These are phyloP conservation scores for Mycosphaerelloides madeirae DNA, from an alignment of 2,329 filamentous ascomycete species.

Conservation along the genomic window DNA sequence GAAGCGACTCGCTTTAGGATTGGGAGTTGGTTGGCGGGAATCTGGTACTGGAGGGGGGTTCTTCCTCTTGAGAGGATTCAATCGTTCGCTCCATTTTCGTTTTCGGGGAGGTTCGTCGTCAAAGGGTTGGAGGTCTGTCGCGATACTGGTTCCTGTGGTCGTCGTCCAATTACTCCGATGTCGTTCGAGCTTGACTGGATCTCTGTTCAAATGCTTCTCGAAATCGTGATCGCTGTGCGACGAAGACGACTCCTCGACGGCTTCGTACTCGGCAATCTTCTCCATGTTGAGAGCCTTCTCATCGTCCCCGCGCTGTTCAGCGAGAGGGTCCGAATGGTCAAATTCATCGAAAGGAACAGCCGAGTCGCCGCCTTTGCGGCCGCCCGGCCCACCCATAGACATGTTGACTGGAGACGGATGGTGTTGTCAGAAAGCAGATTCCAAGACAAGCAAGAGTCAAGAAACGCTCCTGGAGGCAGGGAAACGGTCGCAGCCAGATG, in stretches of 20 bases:
- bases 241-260: conserved; percentile 21
- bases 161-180: conserved; percentile 32
- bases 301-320: conserved; percentile 35
- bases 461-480: no score
- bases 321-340: conserved; percentile 37
- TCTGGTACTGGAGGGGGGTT: conserved; percentile 53
- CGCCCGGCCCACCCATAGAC: no score
- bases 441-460: no score
- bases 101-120: conserved; percentile 30
- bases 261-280: conserved; percentile 30
- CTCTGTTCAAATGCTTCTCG: conserved; percentile 15
- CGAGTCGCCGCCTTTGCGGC: no score
- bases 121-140: conserved; percentile 18
- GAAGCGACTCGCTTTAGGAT: conserved; percentile 68
- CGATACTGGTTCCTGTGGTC: conserved; percentile 30
- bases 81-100: conserved; percentile 59
- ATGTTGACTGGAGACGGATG: no score
- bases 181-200: conserved; percentile 15
- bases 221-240: conserved; percentile 20
- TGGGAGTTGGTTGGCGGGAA: conserved; percentile 55
- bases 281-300: conserved; percentile 34
- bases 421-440: no score
- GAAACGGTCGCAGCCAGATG: no score
- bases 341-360: conserved; percentile 11
- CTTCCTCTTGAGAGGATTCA: conserved; percentile 47